These are phyloP conservation scores for Grosmannia clavigera DNA, from an alignment of 2,329 filamentous ascomycete genomes.

Conservation along the genomic window DNA sequence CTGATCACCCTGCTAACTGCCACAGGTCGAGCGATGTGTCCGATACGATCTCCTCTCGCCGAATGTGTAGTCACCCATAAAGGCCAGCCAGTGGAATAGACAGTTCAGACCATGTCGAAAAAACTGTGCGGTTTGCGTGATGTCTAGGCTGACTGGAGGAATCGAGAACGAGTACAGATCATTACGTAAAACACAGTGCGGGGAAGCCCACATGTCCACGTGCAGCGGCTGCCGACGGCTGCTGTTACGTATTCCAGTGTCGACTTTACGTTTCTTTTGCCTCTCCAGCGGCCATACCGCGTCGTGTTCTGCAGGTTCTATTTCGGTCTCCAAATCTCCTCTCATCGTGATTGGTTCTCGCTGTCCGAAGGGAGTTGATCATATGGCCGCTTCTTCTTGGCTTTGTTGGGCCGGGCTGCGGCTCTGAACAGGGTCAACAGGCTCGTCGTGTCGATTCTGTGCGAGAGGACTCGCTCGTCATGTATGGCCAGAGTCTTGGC, in stretches of 20 bases:
- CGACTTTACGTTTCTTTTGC: not conserved
- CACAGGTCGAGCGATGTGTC: constrained; percentile 71
- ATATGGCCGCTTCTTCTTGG: not conserved
- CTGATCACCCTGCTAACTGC: not conserved
- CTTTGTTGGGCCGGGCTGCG: not conserved
- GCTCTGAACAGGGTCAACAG: not conserved
- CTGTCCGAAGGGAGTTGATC: not conserved
- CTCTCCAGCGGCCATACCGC: not conserved
- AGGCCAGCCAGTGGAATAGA: too few species aligned
- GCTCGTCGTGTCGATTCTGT: not conserved
- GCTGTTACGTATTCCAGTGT: not conserved
- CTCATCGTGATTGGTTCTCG: not conserved
- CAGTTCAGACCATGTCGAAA: too few species aligned
- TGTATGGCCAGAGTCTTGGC: not conserved
- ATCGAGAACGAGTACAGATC: too few species aligned
- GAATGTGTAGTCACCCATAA: constrained; percentile 48
- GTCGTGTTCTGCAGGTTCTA: not conserved
- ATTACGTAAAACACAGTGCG: not conserved
- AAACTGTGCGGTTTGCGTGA: too few species aligned
- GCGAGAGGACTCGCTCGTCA: not conserved
- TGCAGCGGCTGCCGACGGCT: not conserved
- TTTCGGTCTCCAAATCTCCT: not conserved
- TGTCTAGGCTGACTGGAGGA: too few species aligned
- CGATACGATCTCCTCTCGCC: constrained; percentile 82
- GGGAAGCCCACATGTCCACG: not conserved